Evolutionary conservation across 441 rosid species (phyloP).

Genomic region (Bruguiera hainesii): DNA sequence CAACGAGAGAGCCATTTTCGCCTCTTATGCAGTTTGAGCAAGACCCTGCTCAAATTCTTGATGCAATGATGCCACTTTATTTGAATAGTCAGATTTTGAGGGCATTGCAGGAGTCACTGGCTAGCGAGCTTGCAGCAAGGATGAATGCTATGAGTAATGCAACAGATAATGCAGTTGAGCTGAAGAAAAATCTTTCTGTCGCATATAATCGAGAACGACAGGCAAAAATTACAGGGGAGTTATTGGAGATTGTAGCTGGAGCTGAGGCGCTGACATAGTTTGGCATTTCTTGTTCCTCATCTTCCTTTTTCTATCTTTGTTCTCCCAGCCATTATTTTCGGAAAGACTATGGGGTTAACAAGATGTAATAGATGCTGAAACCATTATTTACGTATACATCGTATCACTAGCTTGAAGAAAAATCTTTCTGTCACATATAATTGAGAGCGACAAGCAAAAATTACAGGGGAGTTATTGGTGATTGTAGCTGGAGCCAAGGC

Average conservation of each 20-base stretch:
- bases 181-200: constrained; percentile 51
- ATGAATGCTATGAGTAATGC: constrained; percentile 79
- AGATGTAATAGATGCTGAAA: neutral
- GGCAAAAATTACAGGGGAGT: constrained; percentile 66
- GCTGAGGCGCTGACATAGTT: constrained; percentile 49
- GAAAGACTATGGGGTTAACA: neutral
- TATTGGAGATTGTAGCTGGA: constrained; percentile 72
- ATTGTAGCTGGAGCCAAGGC: constrained; percentile 77
- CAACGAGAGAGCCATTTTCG: constrained; percentile 27
- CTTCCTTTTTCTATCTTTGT: neutral
- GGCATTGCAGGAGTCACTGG: constrained; percentile 70
- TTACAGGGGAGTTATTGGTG: constrained; percentile 66
- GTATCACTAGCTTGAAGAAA: constrained; percentile 33
- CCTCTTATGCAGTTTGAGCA: constrained; percentile 75
- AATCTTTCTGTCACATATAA: constrained; percentile 50
- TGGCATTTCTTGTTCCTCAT: neutral
- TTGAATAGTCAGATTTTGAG: constrained; percentile 71
- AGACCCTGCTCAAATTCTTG: constrained; percentile 76
- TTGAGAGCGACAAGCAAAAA: constrained; percentile 60
- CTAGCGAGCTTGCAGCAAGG: constrained; percentile 69
- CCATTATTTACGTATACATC: neutral
- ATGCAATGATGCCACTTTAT: constrained; percentile 82
- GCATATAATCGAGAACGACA: constrained; percentile 60
- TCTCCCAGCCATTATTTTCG: neutral
- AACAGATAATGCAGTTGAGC: constrained; percentile 61